Evolutionary conservation across 495 filamentous ascomycete genomes (phyloP).

Genomic region (Copromyces sp.): DNA sequence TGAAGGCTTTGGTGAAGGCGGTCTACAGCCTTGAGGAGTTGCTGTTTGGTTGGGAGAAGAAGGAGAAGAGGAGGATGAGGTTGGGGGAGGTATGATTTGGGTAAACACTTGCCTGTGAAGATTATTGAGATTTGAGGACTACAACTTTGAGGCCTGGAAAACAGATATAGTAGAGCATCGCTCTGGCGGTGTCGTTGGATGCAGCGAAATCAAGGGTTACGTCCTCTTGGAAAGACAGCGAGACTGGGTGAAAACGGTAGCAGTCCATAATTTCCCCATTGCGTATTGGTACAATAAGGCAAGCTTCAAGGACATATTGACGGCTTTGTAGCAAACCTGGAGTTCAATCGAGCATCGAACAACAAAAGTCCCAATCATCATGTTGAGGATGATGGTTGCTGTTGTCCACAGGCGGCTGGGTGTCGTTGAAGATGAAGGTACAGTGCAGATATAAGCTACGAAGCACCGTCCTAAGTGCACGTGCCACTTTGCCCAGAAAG

Average conservation of each 20-base stretch:
- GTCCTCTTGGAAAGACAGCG: too few species aligned
- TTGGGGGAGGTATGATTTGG: background rate
- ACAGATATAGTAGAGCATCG: background rate
- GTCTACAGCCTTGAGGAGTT: slow-evolving; percentile 16
- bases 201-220: too few species aligned
- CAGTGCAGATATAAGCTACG: background rate
- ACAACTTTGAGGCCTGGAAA: background rate
- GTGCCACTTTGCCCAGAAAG: background rate
- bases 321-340: too few species aligned
- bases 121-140: background rate
- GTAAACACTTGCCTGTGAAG: background rate
- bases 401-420: background rate
- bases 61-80: slow-evolving; percentile 9
- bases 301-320: too few species aligned
- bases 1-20: slow-evolving; percentile 15
- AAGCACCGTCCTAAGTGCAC: background rate
- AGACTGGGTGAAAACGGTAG: too few species aligned
- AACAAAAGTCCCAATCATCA: background rate
- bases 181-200: too few species aligned
- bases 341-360: background rate
- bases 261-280: too few species aligned
- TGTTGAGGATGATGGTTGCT: background rate
- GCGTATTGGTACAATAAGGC: too few species aligned
- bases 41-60: slow-evolving; percentile 9
- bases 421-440: background rate